These are phyloP conservation scores for Kondoa subrosea DNA, from an alignment of 768 basidiomycete genomes.

Conservation along the genomic window DNA sequence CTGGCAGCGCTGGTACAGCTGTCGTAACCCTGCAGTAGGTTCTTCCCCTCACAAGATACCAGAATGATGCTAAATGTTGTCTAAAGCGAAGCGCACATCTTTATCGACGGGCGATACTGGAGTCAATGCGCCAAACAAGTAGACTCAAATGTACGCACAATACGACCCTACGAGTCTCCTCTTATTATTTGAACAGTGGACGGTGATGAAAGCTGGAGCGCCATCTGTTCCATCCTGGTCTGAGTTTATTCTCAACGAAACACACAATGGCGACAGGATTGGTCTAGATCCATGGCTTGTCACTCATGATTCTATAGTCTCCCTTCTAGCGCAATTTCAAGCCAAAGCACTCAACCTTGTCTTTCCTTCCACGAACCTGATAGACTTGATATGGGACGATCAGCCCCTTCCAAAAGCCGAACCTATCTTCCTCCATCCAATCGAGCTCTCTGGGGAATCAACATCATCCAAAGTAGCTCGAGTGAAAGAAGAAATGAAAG, in stretches of 20 bases:
- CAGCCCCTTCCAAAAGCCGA: slow-evolving; percentile 44
- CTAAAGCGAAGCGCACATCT: slow-evolving; percentile 19
- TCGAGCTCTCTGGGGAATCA: slow-evolving; percentile 45
- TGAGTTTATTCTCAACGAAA: slow-evolving; percentile 43
- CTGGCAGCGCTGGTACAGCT: slow-evolving; percentile 25
- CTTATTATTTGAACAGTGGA: slow-evolving; percentile 43
- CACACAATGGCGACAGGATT: slow-evolving; percentile 41
- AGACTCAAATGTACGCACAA: slow-evolving; percentile 11
- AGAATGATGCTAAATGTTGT: not conserved
- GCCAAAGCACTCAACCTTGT: slow-evolving; percentile 47
- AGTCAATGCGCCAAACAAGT: slow-evolving; percentile 23
- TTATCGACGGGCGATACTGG: slow-evolving; percentile 27
- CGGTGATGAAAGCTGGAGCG: slow-evolving; percentile 44
- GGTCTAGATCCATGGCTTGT: slow-evolving; percentile 76
- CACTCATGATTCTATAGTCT: slow-evolving; percentile 33
- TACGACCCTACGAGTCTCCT: not conserved
- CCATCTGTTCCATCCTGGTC: slow-evolving; percentile 53
- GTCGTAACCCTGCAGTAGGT: slow-evolving; percentile 15
- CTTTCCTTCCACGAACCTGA: slow-evolving; percentile 64
- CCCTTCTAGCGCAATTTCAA: slow-evolving; percentile 27
- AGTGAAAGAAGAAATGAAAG: slow-evolving; percentile 53
- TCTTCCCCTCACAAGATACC: not conserved
- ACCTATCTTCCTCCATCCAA: slow-evolving; percentile 46
- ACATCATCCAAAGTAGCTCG: slow-evolving; percentile 52
- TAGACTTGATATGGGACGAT: slow-evolving; percentile 65